Conservation (phyloP, 495 filamentous ascomycete genomes). For the Hypoxylon crocopeplum region DNA sequence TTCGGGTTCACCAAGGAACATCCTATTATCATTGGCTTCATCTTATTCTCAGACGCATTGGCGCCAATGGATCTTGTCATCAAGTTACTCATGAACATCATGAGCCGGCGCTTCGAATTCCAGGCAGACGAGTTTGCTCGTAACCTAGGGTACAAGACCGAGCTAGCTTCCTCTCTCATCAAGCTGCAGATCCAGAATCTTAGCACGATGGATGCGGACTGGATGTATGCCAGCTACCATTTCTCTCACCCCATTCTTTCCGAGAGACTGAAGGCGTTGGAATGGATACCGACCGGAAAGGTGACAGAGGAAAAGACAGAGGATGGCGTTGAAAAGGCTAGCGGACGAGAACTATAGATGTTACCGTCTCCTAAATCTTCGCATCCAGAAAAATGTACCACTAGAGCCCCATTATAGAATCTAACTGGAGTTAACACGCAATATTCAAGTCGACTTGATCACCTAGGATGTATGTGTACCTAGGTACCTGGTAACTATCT, state of each 20-base stretch:
- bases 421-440: no score
- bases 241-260: constrained; percentile 97
- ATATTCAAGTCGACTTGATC: no score
- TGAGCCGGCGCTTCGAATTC: constrained; percentile 92
- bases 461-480: no score
- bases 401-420: no score
- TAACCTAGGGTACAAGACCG: constrained; percentile 80
- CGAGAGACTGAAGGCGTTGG: constrained; percentile 87
- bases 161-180: constrained; percentile 86
- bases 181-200: constrained; percentile 99
- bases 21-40: constrained; percentile 95
- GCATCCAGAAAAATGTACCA: no score
- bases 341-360: constrained; percentile 40
- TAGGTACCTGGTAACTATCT: no score
- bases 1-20: constrained; percentile 88
- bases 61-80: constrained; percentile 89
- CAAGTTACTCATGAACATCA: constrained; percentile 94
- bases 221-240: constrained; percentile 96
- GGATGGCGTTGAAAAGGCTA: constrained; percentile 41
- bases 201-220: constrained; percentile 98
- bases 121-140: constrained; percentile 92
- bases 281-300: constrained; percentile 67
- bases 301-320: constrained; percentile 46
- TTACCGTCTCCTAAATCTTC: no score
- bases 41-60: constrained; percentile 93